phyloP scores from a whole-genome alignment of 257 asterid species.

The Plantago ovata region DNA sequence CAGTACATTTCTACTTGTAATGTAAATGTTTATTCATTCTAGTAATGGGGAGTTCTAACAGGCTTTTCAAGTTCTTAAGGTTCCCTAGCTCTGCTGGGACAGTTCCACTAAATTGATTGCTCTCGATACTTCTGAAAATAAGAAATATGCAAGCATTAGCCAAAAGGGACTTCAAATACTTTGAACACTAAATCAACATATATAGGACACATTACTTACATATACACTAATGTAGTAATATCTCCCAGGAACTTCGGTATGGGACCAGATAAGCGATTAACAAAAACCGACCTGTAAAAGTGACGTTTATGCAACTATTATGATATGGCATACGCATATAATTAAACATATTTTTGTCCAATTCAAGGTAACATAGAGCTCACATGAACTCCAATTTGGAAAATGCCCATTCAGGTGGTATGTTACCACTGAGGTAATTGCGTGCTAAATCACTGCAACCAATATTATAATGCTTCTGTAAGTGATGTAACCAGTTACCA shows the following conservation, averaged over 20 bases:
- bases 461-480: slow-evolving; percentile 4
- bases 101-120: slow-evolving; percentile 45
- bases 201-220: background rate
- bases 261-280: slow-evolving; percentile 57
- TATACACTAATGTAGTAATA: slow-evolving; percentile 27
- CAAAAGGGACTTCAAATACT: slow-evolving; percentile 21
- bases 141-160: slow-evolving; percentile 10
- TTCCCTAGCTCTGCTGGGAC: slow-evolving; percentile 62
- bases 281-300: slow-evolving; percentile 33
- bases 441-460: slow-evolving; percentile 46
- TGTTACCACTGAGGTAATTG: slow-evolving; percentile 57
- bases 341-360: too few species aligned
- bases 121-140: slow-evolving; percentile 58
- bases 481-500: background rate
- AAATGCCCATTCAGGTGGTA: slow-evolving; percentile 64
- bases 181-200: background rate
- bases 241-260: slow-evolving; percentile 58
- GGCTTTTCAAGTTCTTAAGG: slow-evolving; percentile 40
- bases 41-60: slow-evolving; percentile 27
- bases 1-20: slow-evolving; percentile 2
- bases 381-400: slow-evolving; percentile 41
- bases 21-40: background rate
- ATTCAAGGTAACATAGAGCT: slow-evolving; percentile 14
- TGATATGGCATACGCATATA: too few species aligned
- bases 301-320: too few species aligned